A percentile compares a stretch with the other conserved stretches of the same genome.
phyloP scores from a whole-genome alignment of 2,329 filamentous ascomycete species.

The Hymenoscyphus albidus region DNA sequence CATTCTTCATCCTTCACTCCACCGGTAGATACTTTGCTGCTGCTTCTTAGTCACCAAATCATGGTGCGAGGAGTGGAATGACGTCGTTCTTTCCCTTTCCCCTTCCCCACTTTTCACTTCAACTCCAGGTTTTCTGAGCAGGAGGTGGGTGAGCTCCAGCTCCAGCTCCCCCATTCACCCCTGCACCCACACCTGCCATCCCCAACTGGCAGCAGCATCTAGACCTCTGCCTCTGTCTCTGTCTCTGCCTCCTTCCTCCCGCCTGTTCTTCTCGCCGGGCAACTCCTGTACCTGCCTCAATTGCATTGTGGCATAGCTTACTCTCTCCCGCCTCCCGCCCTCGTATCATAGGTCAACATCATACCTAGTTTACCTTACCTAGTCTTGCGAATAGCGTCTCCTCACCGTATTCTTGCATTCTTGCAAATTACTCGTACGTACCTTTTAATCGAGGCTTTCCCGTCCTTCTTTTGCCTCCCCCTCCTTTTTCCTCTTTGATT shows the following conservation, averaged over 20 bases:
- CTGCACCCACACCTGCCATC: not conserved
- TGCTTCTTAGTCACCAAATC: not conserved
- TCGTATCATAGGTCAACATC: not conserved
- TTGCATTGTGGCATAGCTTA: no score
- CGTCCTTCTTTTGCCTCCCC: not conserved
- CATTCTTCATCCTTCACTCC: no score
- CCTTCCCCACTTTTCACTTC: no score
- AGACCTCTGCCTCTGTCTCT: not conserved
- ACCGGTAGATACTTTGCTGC: no score
- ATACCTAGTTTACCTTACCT: not conserved
- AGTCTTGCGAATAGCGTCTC: not conserved
- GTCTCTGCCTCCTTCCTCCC: not conserved
- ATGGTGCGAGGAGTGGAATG: not conserved
- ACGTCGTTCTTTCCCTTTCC: not conserved
- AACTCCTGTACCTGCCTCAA: not conserved
- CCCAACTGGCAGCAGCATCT: not conserved
- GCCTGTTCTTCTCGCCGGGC: not conserved
- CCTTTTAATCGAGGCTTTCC: slow-evolving; percentile 7
- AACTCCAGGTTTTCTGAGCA: no score
- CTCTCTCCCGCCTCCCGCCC: not conserved
- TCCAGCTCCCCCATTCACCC: not conserved
- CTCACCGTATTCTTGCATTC: not conserved
- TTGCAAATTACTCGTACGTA: slow-evolving; percentile 10
- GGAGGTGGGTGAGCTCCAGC: not conserved
- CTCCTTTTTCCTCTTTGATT: not conserved